Base-by-base conservation (phyloP, 768 basidiomycete species). In the Termitomyces titanicus region DNA sequence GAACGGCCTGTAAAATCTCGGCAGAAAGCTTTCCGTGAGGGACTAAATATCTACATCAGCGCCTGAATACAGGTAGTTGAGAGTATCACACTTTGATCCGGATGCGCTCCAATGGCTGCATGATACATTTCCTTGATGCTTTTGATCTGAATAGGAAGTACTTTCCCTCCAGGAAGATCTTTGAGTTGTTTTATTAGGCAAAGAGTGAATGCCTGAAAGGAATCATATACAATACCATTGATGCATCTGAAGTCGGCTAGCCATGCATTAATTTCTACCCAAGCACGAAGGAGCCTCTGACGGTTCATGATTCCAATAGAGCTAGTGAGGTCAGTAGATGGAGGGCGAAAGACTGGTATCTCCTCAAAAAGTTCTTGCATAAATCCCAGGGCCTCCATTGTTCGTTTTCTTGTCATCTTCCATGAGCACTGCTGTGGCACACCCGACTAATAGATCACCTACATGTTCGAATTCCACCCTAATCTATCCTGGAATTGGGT, bases 231-330 rank as follows among this genome's bases (percentile, higher is more conserved):
- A 3, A 24, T 66, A 84, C 81, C 65, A 59, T 81, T 59, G 24
- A 72, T 64, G 35, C 75, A 77, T 50, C 73, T 77, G 59, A 78
- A 89, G 51, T 88, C 81, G 7, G 75, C 70, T 20, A 85, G 62
- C 84, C 84, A 92, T 3, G 88, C 80, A 39, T 79, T 70, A 12
- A 86, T 68, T 65, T 94, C 92, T 20, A 91, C 77, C 91, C 92
- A 92, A 25, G 86, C 88, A 29, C 91, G 80, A 45, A 93, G 76
- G 5, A 92, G 76, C 63, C 78, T 85, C 20, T 78, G 78, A 8
- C 84, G 78, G 57, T 77, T 80, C 51, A 74, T 72, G 54, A 69
- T 77, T 15, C 84, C 85, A n/a, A n/a, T n/a, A n/a, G n/a, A n/a
- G n/a, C n/a, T n/a, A n/a, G n/a, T n/a, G n/a, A n/a, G n/a, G 55